Conservation (phyloP, 2,329 filamentous ascomycete species). For the Xylaria sp. region DNA sequence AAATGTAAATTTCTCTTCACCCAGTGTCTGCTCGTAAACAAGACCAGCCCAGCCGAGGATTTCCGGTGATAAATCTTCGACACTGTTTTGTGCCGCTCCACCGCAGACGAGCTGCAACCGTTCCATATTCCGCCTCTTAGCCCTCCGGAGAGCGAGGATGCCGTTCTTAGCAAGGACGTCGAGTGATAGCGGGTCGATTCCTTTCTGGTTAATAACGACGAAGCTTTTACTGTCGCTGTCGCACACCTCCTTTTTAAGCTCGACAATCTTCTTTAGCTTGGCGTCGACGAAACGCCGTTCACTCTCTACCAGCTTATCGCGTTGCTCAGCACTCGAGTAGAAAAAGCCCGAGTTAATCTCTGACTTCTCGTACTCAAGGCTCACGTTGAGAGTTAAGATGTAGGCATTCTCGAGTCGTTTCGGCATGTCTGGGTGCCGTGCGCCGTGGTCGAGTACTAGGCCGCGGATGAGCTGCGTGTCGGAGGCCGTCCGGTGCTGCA, state of each 20-base stretch:
- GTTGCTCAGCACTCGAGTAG: conserved; percentile 95
- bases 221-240: conserved; percentile 90
- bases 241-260: conserved; percentile 97
- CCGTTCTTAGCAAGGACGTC: conserved; percentile 98
- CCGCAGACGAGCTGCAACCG: conserved; percentile 94
- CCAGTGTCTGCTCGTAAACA: conserved; percentile 96
- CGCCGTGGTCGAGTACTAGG: conserved; percentile 92
- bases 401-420: conserved; percentile 95
- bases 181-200: conserved; percentile 94
- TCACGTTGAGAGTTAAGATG: conserved; percentile 95
- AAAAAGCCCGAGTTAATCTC: conserved; percentile 99
- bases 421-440: conserved; percentile 97
- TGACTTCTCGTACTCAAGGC: conserved; percentile 97
- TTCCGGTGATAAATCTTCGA: conserved; percentile 89
- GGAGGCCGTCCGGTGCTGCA: conserved; percentile 96
- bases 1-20: conserved; percentile 99
- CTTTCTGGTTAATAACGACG: conserved; percentile 99
- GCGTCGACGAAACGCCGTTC: conserved; percentile 95
- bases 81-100: conserved; percentile 91
- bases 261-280: conserved; percentile 96
- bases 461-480: conserved; percentile 97
- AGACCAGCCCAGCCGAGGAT: conserved; percentile 94
- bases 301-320: conserved; percentile 97
- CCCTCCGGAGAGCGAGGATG: conserved; percentile 91
- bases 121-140: conserved; percentile 99